Percentiles rank a stretch among this genome's conserved stretches.
Conservation (phyloP, 352 stramenopile genomes). For the Phytophthora fragariae region DNA sequence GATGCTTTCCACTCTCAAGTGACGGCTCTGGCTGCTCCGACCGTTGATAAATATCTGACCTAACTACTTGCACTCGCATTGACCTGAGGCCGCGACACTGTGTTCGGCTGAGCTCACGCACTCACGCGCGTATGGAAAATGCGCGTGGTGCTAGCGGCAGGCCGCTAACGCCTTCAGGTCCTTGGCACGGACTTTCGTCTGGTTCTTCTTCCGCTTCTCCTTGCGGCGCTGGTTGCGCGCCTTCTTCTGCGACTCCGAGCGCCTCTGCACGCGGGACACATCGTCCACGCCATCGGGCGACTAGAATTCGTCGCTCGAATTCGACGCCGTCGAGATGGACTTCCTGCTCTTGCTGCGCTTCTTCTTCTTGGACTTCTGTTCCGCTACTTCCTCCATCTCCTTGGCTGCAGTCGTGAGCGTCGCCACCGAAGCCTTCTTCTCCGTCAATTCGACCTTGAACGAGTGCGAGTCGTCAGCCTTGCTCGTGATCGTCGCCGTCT, state of each 20-base stretch:
- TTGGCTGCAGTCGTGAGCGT: slow-evolving; percentile 25
- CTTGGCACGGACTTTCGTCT: slow-evolving; percentile 53
- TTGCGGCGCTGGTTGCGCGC: slow-evolving; percentile 76
- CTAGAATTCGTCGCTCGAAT: slow-evolving; percentile 40
- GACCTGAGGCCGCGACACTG: slow-evolving; percentile 10
- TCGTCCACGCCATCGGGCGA: slow-evolving; percentile 44
- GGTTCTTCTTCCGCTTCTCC: slow-evolving; percentile 83
- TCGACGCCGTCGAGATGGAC: slow-evolving; percentile 30
- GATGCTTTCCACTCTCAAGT: slow-evolving; percentile 22
- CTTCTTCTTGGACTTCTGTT: slow-evolving; percentile 52
- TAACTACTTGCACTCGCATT: slow-evolving; percentile 34
- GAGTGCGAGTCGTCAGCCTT: slow-evolving; percentile 38
- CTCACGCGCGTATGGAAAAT: slow-evolving; percentile 29
- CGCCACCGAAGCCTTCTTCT: slow-evolving; percentile 41
- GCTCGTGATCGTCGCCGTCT: slow-evolving; percentile 45
- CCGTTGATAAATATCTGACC: slow-evolving; percentile 33
- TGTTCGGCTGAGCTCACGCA: slow-evolving; percentile 22
- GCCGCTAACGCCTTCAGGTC: slow-evolving; percentile 32
- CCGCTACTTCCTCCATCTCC: slow-evolving; percentile 18
- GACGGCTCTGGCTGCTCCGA: slow-evolving; percentile 15
- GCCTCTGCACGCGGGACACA: slow-evolving; percentile 36
- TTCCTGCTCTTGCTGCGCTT: slow-evolving; percentile 43
- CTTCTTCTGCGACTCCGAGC: slow-evolving; percentile 71
- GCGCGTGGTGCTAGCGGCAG: slow-evolving; percentile 29
- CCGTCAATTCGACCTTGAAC: slow-evolving; percentile 45